Evolutionary conservation across 768 basidiomycete species (phyloP).

Genomic region (Hericium alpestre): DNA sequence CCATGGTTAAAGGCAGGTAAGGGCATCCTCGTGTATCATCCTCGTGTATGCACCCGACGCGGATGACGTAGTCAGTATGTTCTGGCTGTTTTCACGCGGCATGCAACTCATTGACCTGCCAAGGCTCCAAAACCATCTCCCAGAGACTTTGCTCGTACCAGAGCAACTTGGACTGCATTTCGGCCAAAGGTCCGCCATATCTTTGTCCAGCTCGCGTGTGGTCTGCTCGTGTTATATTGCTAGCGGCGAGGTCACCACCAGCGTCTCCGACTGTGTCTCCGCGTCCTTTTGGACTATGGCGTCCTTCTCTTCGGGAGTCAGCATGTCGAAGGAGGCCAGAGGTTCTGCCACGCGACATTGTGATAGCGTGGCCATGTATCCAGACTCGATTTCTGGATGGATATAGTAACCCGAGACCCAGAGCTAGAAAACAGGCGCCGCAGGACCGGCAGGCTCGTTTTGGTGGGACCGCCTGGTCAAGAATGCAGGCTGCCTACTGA

Average conservation of each 20-base stretch:
- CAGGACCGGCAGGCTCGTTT: no score
- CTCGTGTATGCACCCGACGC: no score
- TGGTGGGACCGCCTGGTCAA: no score
- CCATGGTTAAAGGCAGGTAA: no score
- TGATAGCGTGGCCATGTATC: constrained; percentile 1
- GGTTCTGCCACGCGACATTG: not conserved
- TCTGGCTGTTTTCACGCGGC: not conserved
- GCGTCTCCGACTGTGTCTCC: constrained; percentile 8
- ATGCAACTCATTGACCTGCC: constrained; percentile 8
- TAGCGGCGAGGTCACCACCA: constrained; percentile 7
- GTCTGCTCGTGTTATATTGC: constrained; percentile 5
- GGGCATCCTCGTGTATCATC: no score
- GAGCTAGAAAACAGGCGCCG: constrained; percentile 5
- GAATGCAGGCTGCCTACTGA: no score
- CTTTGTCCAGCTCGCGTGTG: constrained; percentile 3
- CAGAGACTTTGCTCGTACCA: constrained; percentile 10
- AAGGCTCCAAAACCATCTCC: constrained; percentile 7
- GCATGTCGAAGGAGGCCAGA: constrained; percentile 6
- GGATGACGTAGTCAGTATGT: no score
- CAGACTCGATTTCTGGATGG: constrained; percentile 1
- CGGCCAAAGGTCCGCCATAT: constrained; percentile 1
- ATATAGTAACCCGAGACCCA: constrained; percentile 13
- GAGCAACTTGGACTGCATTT: no score
- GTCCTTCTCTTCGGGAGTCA: constrained; percentile 1
- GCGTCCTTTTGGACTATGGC: constrained; percentile 6